Evolutionary conservation across 148 eudicot genomes (phyloP).

Genomic region (Fagopyrum tataricum): DNA sequence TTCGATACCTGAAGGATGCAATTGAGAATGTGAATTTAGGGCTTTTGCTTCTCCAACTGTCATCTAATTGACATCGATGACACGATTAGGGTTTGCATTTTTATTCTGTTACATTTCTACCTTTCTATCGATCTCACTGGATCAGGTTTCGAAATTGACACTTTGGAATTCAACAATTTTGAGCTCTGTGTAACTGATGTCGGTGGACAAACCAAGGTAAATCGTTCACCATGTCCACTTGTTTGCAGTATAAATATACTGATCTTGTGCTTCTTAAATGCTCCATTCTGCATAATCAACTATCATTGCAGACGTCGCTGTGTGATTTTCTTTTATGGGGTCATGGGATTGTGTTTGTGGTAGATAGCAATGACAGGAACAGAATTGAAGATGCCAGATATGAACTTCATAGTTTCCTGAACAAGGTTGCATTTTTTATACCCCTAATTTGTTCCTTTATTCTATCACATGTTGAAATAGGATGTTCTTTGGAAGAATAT

Average conservation of each 20-base stretch:
- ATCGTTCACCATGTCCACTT: not conserved
- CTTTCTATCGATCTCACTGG: not conserved
- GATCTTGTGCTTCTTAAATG: constrained; percentile 16
- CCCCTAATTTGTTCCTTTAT: not conserved
- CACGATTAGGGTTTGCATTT: not conserved
- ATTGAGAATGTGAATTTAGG: not conserved
- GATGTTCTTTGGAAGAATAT: not conserved
- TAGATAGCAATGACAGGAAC: constrained; percentile 36
- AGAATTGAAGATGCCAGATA: constrained; percentile 44
- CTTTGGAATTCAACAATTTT: constrained; percentile 1
- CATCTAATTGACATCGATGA: not conserved
- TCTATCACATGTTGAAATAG: not conserved
- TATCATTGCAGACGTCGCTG: not conserved
- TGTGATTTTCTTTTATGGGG: not conserved
- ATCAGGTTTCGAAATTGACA: not conserved
- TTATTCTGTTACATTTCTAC: not conserved
- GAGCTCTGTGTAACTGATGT: constrained; percentile 9
- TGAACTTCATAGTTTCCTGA: constrained; percentile 37
- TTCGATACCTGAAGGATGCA: not conserved
- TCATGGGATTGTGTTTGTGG: constrained; percentile 37
- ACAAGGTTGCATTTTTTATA: constrained; percentile 1
- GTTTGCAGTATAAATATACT: not conserved
- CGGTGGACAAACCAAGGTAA: constrained; percentile 10
- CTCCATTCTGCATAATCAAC: not conserved
- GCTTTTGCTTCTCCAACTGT: not conserved